Evolutionary conservation across 441 rosid genomes (phyloP), one percentile per base, ranked within the genome.

Genomic region (Arabidopsis lyrata): DNA sequence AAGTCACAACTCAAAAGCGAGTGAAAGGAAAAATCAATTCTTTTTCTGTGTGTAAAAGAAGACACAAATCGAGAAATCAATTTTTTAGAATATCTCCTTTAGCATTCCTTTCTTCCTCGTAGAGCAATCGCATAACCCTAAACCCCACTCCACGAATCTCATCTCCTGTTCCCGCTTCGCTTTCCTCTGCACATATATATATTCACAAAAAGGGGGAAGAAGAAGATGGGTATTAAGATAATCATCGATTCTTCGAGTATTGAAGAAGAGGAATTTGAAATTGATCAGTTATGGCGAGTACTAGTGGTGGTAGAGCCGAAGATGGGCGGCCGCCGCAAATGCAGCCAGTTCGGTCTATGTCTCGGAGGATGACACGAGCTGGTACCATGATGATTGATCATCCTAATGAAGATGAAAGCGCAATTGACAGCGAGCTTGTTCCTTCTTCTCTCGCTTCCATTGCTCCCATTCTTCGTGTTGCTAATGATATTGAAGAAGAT

Each of bases 391-490:
- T 82, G 84, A 79, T 84, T 16, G 91, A 88, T 13, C 35, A 80
- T 38, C 83, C 79, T 20, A 81, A 84, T 3, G 89, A 87, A 11
- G 97, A 90, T 44, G 63, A 39, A 42, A 20, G 80, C 4, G 66
- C 74, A 2, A 68, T 89, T 8, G 99, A 95, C 56, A 95, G 98
- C 58, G 97, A 95, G 81, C 85, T 91, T 9, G 97, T 93, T n/a
- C 98, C 98, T 5, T 93, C 99, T 24, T 87, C 95, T 27, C 74
- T 95, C 14, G 88, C 88, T 1, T 36, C 72, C 16, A 78, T 91
- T 66, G 89, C 78, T 67, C 97, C 95, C 0, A 76, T 91, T 80
- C 97, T 95, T 56, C 97, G 98, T 8, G 98, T 91, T 1, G 99
- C 98, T 52, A 95, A 93, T 79, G 99, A 91, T 58, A 78, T 95